Base-by-base conservation (phyloP, 176 grass and related monocot species). In the Avena atlantica region DNA sequence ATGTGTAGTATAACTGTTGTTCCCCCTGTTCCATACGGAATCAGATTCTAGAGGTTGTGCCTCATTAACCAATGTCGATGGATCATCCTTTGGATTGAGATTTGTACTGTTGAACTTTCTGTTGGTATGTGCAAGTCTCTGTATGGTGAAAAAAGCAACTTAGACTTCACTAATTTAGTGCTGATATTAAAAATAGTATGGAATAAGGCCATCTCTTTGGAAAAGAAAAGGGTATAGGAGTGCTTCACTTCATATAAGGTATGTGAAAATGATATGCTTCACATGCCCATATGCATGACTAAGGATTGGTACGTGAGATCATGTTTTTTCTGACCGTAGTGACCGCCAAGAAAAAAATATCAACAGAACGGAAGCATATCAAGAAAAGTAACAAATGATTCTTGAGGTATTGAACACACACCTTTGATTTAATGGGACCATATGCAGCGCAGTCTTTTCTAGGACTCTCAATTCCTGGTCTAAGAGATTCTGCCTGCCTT, bases 401-500 rank as follows among this genome's bases (percentile, higher is more conserved):
- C 8, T 45, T 12, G 44, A 63, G 13, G 10, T 10, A 58, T 58
- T 25, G 24, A 49, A 58, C 76, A 3, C 76, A 3, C 81, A 93
- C 93, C 91, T 95, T 81, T 6, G 65, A 76, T 59, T 87, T 90
- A 53, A 20, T 15, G 61, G 70, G 14, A 37, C 70, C 87, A 57
- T 88, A 65, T 24, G 67, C 66, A 78, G 5, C 60, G 37, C 2
- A 74, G 52, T 61, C 81, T 79, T 23, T 50, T 90, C 78, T 90
- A 47, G 76, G 70, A 69, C 56, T 87, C 77, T 79, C 74, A 71
- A 65, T 89, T 52, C 84, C 84, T 42, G 71, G 81, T 17, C 74
- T 86, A 83, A 91, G 75, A 90, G 88, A 90, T 88, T 81, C 84
- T 85, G 76, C 68, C 24, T 73, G 91, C 89, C 74, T 91, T 84